Evolutionary conservation across 164 flowering plant genomes (phyloP).

Genomic region (Magnolia changhungtana): DNA sequence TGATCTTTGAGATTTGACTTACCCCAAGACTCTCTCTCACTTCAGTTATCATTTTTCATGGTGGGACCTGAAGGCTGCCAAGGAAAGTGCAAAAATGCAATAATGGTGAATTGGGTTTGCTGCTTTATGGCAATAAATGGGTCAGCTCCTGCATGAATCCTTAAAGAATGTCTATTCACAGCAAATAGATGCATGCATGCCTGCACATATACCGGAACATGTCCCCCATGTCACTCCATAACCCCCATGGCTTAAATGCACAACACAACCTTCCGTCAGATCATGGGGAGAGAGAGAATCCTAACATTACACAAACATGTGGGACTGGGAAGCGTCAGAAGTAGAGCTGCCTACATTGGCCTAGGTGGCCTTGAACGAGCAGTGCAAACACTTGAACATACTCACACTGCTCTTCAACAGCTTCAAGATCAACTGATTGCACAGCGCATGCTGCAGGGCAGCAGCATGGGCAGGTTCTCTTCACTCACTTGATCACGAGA

Average conservation of each 20-base stretch:
- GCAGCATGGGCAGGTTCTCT: constrained; percentile 84
- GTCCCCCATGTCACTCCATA: too few relatives aligned
- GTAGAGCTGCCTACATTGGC: constrained; percentile 36
- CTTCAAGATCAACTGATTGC: constrained; percentile 73
- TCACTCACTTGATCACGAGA: constrained; percentile 71
- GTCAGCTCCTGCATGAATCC: constrained; percentile 9
- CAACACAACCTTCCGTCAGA: background rate
- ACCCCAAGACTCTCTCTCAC: too few relatives aligned
- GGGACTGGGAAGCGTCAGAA: constrained; percentile 31
- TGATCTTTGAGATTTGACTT: too few relatives aligned
- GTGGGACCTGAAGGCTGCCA: too few relatives aligned
- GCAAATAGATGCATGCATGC: constrained; percentile 10
- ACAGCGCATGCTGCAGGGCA: constrained; percentile 87
- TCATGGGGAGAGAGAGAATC: background rate
- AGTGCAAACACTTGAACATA: constrained; percentile 81
- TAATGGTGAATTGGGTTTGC: too few relatives aligned
- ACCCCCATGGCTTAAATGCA: background rate
- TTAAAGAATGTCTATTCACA: constrained; percentile 38
- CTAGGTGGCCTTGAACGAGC: constrained; percentile 50
- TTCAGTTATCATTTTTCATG: too few relatives aligned
- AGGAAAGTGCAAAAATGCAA: too few relatives aligned
- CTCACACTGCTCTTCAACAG: constrained; percentile 62
- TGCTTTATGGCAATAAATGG: too few relatives aligned
- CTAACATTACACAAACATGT: background rate
- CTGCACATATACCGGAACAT: background rate